These are phyloP conservation scores for Daldinia sp. DNA, from an alignment of 2,329 filamentous ascomycete genomes.

Conservation along the genomic window DNA sequence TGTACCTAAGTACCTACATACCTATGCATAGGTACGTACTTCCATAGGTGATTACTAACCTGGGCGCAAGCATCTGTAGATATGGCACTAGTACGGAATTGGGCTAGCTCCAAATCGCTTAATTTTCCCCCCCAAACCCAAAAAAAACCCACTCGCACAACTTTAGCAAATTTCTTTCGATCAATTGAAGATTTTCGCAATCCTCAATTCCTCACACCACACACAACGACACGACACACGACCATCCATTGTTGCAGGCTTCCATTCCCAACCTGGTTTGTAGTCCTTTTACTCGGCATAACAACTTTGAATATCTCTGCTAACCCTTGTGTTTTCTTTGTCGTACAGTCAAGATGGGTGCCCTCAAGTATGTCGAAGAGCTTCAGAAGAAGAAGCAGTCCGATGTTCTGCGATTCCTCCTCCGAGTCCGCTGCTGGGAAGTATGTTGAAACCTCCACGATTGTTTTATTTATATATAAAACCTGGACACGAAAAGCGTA, in stretches of 20 bases:
- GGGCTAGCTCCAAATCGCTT: conserved; percentile 42
- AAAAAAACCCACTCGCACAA: conserved; percentile 42
- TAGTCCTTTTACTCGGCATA: conserved; percentile 7
- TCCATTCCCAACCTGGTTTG: conserved; percentile 49
- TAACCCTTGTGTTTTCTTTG: conserved; percentile 31
- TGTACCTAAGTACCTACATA: not conserved
- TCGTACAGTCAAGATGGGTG: conserved; percentile 83
- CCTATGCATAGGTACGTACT: too few species aligned
- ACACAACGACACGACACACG: conserved; percentile 41
- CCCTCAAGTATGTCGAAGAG: conserved; percentile 99
- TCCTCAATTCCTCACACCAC: conserved; percentile 2
- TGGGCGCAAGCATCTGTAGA: not conserved
- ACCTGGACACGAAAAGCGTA: conserved; percentile 39
- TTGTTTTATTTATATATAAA: conserved; percentile 43
- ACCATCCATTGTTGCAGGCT: conserved; percentile 49
- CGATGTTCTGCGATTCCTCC: conserved; percentile 99
- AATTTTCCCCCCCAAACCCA: conserved; percentile 41
- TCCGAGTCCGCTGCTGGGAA: conserved; percentile 99
- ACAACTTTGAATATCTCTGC: conserved; percentile 29
- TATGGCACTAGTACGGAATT: not conserved
- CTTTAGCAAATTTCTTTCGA: conserved; percentile 42
- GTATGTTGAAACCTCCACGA: conserved; percentile 69
- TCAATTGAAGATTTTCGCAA: conserved; percentile 41
- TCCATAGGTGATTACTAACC: too few species aligned
- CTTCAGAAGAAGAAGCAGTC: conserved; percentile 99